These are phyloP conservation scores for Allomyces macrogynus DNA, from an alignment of 192 early-diverging fungal species.

Conservation along the genomic window DNA sequence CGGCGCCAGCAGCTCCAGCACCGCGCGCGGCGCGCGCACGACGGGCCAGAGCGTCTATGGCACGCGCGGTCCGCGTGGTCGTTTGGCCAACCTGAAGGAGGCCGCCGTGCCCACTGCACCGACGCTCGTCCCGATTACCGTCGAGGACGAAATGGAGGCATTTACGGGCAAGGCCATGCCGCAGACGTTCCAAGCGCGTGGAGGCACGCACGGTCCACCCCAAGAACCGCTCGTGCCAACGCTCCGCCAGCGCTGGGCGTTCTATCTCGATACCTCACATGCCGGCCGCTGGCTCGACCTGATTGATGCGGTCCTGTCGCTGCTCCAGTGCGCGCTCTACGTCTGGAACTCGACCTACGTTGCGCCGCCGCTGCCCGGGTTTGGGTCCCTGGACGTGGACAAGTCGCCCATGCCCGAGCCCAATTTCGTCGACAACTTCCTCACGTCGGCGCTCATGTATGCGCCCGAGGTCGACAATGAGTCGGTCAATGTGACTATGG, in stretches of 20 bases:
- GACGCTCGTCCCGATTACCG: no score
- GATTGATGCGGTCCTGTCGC: not conserved
- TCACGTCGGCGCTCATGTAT: not conserved
- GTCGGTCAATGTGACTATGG: not conserved
- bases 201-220: no score
- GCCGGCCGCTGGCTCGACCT: not conserved
- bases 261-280: not conserved
- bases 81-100: no score
- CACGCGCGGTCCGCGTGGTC: no score
- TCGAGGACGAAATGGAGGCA: no score
- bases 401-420: not conserved
- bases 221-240: not conserved
- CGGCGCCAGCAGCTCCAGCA: no score
- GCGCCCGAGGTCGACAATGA: not conserved
- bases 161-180: no score
- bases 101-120: no score
- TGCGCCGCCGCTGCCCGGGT: not conserved
- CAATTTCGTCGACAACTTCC: no score
- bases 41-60: no score
- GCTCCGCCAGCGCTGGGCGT: not conserved
- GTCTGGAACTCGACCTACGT: not conserved
- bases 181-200: no score
- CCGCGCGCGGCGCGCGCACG: no score
- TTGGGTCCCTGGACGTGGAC: not conserved
- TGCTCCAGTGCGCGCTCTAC: not conserved